phyloP scores from a whole-genome alignment of 805 yeast genomes.

The Ogataea allantospora region DNA sequence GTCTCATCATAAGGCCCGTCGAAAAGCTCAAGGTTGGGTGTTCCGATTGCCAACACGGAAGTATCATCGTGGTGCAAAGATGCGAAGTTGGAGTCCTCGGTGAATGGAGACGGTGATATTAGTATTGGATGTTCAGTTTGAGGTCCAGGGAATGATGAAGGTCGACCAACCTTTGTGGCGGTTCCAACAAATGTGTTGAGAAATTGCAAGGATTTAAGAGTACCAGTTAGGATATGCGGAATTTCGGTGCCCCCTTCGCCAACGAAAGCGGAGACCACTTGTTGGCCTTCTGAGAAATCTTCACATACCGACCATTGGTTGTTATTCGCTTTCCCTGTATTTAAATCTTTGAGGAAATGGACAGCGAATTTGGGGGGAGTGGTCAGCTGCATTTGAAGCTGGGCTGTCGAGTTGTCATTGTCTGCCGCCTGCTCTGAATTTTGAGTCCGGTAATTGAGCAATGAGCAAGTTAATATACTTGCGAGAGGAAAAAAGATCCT shows the following conservation, averaged over 20 bases:
- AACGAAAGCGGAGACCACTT: slow-evolving; percentile 64
- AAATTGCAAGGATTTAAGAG: slow-evolving; percentile 33
- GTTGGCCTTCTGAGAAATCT: slow-evolving; percentile 82
- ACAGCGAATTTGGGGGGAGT: slow-evolving; percentile 79
- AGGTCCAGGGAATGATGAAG: slow-evolving; percentile 37
- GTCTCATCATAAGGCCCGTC: slow-evolving; percentile 14
- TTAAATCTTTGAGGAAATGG: slow-evolving; percentile 57
- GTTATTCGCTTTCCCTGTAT: slow-evolving; percentile 41
- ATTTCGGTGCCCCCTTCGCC: slow-evolving; percentile 57
- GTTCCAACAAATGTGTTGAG: slow-evolving; percentile 34
- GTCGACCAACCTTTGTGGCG: slow-evolving; percentile 23
- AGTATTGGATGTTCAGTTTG: slow-evolving; percentile 39
- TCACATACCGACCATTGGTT: slow-evolving; percentile 82
- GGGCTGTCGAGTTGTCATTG: slow-evolving; percentile 43
- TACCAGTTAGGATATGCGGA: slow-evolving; percentile 70
- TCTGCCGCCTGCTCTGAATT: slow-evolving; percentile 23
- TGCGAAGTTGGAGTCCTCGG: slow-evolving; percentile 15
- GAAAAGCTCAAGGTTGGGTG: slow-evolving; percentile 21
- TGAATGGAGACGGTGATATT: slow-evolving; percentile 16
- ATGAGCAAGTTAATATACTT: slow-evolving; percentile 57
- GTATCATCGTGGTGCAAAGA: slow-evolving; percentile 5
- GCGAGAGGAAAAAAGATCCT: slow-evolving; percentile 69
- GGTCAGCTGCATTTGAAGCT: slow-evolving; percentile 32
- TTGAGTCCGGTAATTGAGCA: slow-evolving; percentile 44
- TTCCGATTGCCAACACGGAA: slow-evolving; percentile 12